Base-by-base conservation (phyloP, 768 basidiomycete species). In the Tulasnella sp. region DNA sequence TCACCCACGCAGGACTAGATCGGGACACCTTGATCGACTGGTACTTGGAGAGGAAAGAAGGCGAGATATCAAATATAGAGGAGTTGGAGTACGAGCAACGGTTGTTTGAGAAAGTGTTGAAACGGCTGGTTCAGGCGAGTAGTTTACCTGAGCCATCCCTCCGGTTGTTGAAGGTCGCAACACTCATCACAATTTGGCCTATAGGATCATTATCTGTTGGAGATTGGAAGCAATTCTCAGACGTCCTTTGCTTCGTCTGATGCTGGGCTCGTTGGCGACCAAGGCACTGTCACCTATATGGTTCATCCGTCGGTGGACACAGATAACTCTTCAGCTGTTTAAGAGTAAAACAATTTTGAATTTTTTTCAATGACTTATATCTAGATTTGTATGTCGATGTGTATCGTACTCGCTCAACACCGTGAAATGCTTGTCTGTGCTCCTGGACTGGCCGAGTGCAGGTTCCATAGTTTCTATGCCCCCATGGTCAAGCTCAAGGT, bases 11-110 rank as follows among this genome's bases (percentile, higher is more conserved):
- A 53, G 93, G 93, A 2, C 72, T 94, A 42, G 87, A 92, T 66
- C 78, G 85, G 46, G 92, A 94, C 64, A 93, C 96, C 65, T 77
- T 99, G 57, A 86, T 94, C 63, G 91, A 94, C 68, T 94, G 92
- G 93, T 98, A 97, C 68, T 78, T 98, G 57, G 96, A 99, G 73
- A 72, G 80, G 63, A 86, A 82, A 69, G 96, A 99, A 70, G 74
- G 76, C 8, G 34, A 92, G 62, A 73, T 98, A 41, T 80, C 84
- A 63, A 83, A 85, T 53, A 78, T 91, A 4, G 91, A 92, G 55
- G 84, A 93, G 66, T 73, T 96, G 17, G 92, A 97, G 65, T 85
- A 87, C 64, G 88, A 98, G 72, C 84, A 84, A 66, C 90, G 92
- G 69, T 75, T 99, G 51, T 81, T 97, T 61, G 81, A 79, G 42